Base-by-base conservation (phyloP, 78 protist species). In the Dictyostelium firmibasis region DNA sequence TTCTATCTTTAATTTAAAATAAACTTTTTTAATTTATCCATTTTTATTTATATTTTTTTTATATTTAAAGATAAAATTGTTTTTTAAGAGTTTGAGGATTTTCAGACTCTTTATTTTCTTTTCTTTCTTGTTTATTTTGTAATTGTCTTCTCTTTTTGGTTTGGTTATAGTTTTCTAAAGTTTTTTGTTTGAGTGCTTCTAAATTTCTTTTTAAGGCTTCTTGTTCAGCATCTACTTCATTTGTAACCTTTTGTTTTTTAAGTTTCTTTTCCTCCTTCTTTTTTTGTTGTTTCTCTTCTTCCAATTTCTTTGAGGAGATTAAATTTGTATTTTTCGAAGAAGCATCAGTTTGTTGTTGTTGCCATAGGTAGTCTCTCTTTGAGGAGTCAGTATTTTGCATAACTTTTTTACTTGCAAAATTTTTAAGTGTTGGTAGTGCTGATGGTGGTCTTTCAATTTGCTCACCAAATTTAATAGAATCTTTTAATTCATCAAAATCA, bases 361-460 rank as follows among this genome's bases (percentile, higher is more conserved):
- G 93, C 93, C 93, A 88, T 18, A 88, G n/a, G 18, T 88, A 88
- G 2, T 64, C 75, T 64, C 93, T 50, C n/a, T 88, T 76, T 20
- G 93, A 38, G n/a, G 93, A 88, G 4, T 33, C 67, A 13, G 41
- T 41, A 60, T 8, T 27, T 7, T 50, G 31, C 50, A 82, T 41
- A n/a, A 38, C 31, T 23, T 62, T 88, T 50, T 79, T 88, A 11
- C 14, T 76, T 6, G 53, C 9, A 4, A 88, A 82, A 88, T 88
- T 84, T 27, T 79, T 88, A 23, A 88, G 27, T 5, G 62, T 69
- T 38, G 93, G 86, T 38, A 88, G 44, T 14, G 11, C 50, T 5
- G 36, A 1, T 27, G 93, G 93, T 41, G 93, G 93, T 60, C 93
- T 81, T 36, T 88, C 86, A 33, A 43, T 84, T 79, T 88, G 93